Conservation (phyloP, 768 basidiomycete species). For the Trametes cingulata region DNA sequence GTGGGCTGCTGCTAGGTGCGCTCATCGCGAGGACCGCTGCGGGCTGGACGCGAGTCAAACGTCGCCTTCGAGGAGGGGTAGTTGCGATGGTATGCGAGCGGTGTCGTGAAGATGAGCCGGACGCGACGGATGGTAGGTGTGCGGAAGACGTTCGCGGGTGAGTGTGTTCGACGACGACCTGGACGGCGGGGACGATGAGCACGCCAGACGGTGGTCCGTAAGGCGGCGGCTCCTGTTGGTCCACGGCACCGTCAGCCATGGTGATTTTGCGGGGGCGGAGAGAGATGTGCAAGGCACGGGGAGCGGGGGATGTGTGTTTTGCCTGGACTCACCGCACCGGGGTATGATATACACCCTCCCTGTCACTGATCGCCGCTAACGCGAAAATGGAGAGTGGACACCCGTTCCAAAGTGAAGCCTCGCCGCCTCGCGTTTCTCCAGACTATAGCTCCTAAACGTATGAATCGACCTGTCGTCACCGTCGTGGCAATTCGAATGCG, state of each 20-base stretch:
- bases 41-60: background rate
- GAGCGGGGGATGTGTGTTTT: background rate
- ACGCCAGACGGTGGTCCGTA: conserved; percentile 9
- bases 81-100: conserved; percentile 4
- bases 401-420: background rate
- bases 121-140: background rate
- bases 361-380: conserved; percentile 9
- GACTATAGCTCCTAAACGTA: no score
- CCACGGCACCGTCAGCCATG: background rate
- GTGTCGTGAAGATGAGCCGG: background rate
- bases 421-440: background rate
- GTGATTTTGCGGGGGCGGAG: background rate
- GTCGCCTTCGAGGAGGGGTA: conserved; percentile 3
- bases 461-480: background rate
- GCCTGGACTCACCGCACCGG: background rate
- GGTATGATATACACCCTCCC: background rate
- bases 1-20: conserved; percentile 16
- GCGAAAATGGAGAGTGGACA: background rate
- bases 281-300: background rate
- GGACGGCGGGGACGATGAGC: conserved; percentile 7
- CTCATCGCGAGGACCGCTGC: conserved; percentile 4
- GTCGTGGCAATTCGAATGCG: background rate
- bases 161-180: background rate
- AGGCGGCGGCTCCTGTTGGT: conserved; percentile 12
- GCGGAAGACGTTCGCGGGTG: background rate